A percentile compares a stretch with the other conserved stretches of the same genome.
Evolutionary conservation across 495 filamentous ascomycete species (phyloP).

Genomic region (Aspergillus funiculosus): DNA sequence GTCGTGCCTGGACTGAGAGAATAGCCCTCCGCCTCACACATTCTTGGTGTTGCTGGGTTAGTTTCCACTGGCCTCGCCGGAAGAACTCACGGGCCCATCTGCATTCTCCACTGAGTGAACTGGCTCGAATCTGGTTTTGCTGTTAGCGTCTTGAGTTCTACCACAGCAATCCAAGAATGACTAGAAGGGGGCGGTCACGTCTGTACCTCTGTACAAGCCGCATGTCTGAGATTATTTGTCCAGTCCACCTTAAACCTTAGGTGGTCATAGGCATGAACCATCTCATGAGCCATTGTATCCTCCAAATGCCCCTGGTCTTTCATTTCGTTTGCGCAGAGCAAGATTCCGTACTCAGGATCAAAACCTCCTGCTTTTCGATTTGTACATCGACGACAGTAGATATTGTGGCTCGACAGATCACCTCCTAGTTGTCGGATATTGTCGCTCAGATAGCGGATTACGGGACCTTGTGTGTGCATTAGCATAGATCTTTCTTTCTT

Average conservation of each 20-base stretch:
- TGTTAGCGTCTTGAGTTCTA: not conserved
- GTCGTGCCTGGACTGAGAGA: conserved; percentile 65
- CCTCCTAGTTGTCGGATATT: conserved; percentile 74
- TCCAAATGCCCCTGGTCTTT: conserved; percentile 69
- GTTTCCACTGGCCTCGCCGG: conserved; percentile 70
- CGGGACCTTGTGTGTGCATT: no score
- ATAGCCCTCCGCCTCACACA: conserved; percentile 80
- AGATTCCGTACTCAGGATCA: conserved; percentile 72
- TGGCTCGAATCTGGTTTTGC: conserved; percentile 74
- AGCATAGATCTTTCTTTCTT: no score
- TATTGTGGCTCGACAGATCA: conserved; percentile 63
- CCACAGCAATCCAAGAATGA: not conserved
- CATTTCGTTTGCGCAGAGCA: conserved; percentile 86
- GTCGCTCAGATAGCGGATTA: conserved; percentile 74
- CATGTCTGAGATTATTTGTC: conserved; percentile 71
- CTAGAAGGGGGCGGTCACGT: not conserved
- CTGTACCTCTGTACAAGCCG: conserved; percentile 88
- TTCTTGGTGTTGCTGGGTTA: conserved; percentile 88
- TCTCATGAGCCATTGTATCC: conserved; percentile 93
- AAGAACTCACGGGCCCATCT: conserved; percentile 85
- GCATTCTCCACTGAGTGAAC: conserved; percentile 88
- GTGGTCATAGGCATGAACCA: conserved; percentile 96
- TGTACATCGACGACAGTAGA: conserved; percentile 75
- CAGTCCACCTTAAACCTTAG: conserved; percentile 84
- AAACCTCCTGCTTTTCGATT: conserved; percentile 70